Conservation (phyloP, 306 rosid genomes). For the Vigna angularis region DNA sequence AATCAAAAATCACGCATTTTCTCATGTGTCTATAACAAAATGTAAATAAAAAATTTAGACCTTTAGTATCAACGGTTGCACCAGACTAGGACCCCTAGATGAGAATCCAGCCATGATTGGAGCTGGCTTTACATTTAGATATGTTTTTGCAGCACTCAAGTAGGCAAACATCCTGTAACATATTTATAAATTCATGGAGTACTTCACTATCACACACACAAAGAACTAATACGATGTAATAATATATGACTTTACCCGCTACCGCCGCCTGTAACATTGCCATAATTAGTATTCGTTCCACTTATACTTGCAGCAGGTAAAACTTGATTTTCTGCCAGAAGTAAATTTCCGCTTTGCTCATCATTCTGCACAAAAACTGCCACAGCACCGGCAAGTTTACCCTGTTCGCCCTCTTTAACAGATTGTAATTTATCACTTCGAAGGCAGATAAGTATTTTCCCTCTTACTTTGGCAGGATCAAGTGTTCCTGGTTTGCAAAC, state of each 20-base stretch:
- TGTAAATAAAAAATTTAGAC: background rate
- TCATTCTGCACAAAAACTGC: slow-evolving; percentile 56
- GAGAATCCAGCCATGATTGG: slow-evolving; percentile 69
- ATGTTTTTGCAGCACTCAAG: slow-evolving; percentile 48
- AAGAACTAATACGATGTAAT: too few species aligned
- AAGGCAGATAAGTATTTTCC: slow-evolving; percentile 56
- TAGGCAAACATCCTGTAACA: slow-evolving; percentile 49
- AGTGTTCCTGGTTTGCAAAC: slow-evolving; percentile 51
- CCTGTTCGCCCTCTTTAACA: slow-evolving; percentile 40
- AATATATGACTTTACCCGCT: too few species aligned
- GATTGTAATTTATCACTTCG: slow-evolving; percentile 46
- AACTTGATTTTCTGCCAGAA: slow-evolving; percentile 51
- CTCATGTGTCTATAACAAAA: background rate
- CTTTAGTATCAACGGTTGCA: slow-evolving; percentile 60
- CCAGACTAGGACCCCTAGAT: slow-evolving; percentile 64
- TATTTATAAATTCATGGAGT: background rate
- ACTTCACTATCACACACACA: too few species aligned
- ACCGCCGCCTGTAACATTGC: too few species aligned
- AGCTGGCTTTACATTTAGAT: slow-evolving; percentile 50
- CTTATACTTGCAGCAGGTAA: slow-evolving; percentile 42
- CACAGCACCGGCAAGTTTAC: slow-evolving; percentile 55
- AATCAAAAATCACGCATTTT: too few species aligned
- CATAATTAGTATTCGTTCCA: background rate
- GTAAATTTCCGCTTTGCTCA: slow-evolving; percentile 27
- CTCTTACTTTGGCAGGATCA: slow-evolving; percentile 58